A percentile compares a stretch with the other conserved stretches of the same genome.
phyloP scores from a whole-genome alignment of 2,329 filamentous ascomycete species.

The Stromatinia cepivora region DNA sequence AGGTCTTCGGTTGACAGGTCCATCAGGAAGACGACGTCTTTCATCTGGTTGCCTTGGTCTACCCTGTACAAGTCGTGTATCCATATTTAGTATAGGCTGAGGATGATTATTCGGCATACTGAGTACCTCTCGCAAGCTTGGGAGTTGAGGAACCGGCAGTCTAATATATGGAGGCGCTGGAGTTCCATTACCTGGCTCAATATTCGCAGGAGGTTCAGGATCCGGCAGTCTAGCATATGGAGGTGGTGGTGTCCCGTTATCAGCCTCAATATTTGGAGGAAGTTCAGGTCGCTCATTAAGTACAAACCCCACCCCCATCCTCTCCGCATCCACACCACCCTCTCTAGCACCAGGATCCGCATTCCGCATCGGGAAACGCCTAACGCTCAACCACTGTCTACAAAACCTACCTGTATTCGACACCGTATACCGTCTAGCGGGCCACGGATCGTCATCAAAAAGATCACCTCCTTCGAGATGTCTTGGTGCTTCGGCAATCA shows the following conservation, averaged over 20 bases:
- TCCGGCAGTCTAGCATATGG: too few species aligned
- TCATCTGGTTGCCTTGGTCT: too few species aligned
- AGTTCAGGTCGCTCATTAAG: not conserved
- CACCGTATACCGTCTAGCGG: not conserved
- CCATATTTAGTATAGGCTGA: not conserved
- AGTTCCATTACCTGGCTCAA: not conserved
- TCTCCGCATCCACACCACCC: too few species aligned
- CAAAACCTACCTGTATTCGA: rapidly evolving
- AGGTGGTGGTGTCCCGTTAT: not conserved
- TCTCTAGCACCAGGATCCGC: too few species aligned
- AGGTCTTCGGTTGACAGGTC: not conserved
- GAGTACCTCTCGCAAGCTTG: not conserved
- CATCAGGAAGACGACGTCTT: not conserved
- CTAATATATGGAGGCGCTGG: not conserved
- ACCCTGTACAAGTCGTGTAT: too few species aligned
- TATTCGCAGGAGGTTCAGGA: not conserved
- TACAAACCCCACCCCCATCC: not conserved
- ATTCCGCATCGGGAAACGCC: too few species aligned
- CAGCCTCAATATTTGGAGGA: not conserved
- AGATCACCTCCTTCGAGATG: not conserved
- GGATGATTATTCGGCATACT: too few species aligned
- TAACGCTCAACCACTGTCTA: too few species aligned
- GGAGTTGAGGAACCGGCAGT: not conserved
- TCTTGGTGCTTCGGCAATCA: not conserved
- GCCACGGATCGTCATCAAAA: not conserved